Conservation (phyloP, 495 filamentous ascomycete species). For the Hypoxylon trugodes region DNA sequence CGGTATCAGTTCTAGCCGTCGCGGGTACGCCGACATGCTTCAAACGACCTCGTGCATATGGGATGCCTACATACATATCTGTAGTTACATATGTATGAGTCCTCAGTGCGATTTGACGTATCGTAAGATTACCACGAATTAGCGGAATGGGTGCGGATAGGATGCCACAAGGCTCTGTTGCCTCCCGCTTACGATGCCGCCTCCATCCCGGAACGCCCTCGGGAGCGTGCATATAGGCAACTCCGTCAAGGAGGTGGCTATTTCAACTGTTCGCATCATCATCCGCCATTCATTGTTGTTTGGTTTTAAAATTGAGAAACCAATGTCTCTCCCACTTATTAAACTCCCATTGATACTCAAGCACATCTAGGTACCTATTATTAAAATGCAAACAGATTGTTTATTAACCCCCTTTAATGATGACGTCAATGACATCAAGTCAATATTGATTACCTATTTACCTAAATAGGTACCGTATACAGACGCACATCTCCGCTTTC, state of each 20-base stretch:
- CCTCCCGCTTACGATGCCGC: constrained; percentile 30
- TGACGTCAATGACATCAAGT: constrained; percentile 23
- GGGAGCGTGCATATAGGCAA: constrained; percentile 27
- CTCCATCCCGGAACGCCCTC: constrained; percentile 12
- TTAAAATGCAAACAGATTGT: neutral
- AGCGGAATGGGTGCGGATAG: constrained; percentile 21
- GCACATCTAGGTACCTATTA: neutral
- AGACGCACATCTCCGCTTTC: constrained; percentile 4
- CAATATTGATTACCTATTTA: neutral
- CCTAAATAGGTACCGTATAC: too few relatives aligned
- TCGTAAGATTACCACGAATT: constrained; percentile 28
- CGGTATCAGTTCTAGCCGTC: neutral
- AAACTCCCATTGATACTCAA: neutral
- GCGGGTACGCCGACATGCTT: constrained; percentile 19
- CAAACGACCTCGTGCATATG: neutral
- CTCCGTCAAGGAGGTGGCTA: neutral
- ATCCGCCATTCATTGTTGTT: neutral
- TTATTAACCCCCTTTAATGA: neutral
- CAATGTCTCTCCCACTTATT: neutral
- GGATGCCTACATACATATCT: constrained; percentile 2
- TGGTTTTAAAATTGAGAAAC: neutral
- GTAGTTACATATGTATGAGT: neutral
- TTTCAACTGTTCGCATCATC: constrained; percentile 15
- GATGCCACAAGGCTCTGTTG: constrained; percentile 24
- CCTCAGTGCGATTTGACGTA: constrained; percentile 12